phyloP scores from a whole-genome alignment of 2,329 filamentous ascomycete species.

The Phaeosphaeriaceae sp. region DNA sequence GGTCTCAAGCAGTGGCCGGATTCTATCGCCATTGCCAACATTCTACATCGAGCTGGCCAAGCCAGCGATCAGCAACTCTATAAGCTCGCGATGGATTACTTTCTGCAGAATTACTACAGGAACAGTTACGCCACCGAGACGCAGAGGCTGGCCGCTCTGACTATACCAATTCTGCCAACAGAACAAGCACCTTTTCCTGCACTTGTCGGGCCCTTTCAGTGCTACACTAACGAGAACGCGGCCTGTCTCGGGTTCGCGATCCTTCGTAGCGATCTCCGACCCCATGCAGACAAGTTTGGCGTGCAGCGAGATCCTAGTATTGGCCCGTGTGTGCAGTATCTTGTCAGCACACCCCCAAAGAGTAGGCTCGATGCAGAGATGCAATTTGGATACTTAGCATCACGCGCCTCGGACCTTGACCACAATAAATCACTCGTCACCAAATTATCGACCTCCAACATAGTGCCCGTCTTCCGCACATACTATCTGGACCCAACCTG shows the following conservation, averaged over 20 bases:
- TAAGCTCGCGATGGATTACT: slow-evolving; percentile 79
- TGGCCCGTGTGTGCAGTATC: slow-evolving; percentile 74
- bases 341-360: slow-evolving; percentile 76
- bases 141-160: slow-evolving; percentile 61
- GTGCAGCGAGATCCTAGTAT: slow-evolving; percentile 85
- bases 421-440: slow-evolving; percentile 33
- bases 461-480: slow-evolving; percentile 49
- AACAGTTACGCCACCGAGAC: slow-evolving; percentile 73
- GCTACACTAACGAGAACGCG: slow-evolving; percentile 82
- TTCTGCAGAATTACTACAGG: slow-evolving; percentile 78
- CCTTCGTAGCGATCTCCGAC: slow-evolving; percentile 76
- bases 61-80: slow-evolving; percentile 64
- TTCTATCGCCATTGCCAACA: slow-evolving; percentile 76
- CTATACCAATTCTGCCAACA: slow-evolving; percentile 69
- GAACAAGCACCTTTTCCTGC: slow-evolving; percentile 68
- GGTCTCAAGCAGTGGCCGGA: slow-evolving; percentile 77
- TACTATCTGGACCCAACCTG: slow-evolving; percentile 41
- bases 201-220: slow-evolving; percentile 76
- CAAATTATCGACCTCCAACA: slow-evolving; percentile 38
- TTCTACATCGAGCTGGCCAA: slow-evolving; percentile 73
- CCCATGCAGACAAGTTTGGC: slow-evolving; percentile 85
- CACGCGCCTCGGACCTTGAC: slow-evolving; percentile 76
- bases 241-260: slow-evolving; percentile 82
- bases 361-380: slow-evolving; percentile 71
- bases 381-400: slow-evolving; percentile 85